A percentile compares a stretch with the other conserved stretches of the same genome.
Evolutionary conservation across 2,329 filamentous ascomycete genomes (phyloP).

Genomic region (Nannizziopsis barbatae): DNA sequence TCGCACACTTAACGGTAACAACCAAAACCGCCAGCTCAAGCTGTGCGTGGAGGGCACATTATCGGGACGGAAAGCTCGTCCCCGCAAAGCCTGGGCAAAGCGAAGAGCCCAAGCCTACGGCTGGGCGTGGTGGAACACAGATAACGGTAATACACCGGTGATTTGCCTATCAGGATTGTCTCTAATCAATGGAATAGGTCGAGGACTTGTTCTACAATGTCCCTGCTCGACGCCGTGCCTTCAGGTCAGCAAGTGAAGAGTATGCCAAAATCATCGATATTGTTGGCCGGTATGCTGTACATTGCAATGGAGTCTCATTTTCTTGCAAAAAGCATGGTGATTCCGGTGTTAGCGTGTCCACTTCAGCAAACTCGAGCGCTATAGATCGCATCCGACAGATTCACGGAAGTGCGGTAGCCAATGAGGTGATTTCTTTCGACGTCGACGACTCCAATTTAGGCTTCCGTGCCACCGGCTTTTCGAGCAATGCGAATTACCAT

Average conservation of each 20-base stretch:
- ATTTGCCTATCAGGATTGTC: background rate
- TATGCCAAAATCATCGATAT: constrained; percentile 97
- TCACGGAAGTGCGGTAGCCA: constrained; percentile 71
- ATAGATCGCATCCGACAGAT: constrained; percentile 83
- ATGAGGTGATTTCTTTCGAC: constrained; percentile 70
- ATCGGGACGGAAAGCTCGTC: constrained; percentile 68
- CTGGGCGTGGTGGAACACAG: constrained; percentile 80
- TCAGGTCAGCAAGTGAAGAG: constrained; percentile 83
- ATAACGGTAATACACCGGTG: constrained; percentile 55
- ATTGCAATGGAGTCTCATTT: constrained; percentile 83
- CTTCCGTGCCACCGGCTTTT: constrained; percentile 68
- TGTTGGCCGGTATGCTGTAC: constrained; percentile 83
- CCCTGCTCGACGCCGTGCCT: constrained; percentile 74
- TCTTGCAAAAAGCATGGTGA: constrained; percentile 96
- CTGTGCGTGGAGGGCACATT: constrained; percentile 83
- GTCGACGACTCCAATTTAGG: constrained; percentile 66
- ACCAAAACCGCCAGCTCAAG: constrained; percentile 82
- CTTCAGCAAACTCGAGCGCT: constrained; percentile 59
- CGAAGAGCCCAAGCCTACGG: constrained; percentile 73
- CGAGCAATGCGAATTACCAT: constrained; percentile 89
- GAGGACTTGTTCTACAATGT: constrained; percentile 98
- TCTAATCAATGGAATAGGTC: constrained; percentile 39
- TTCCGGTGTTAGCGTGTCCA: constrained; percentile 66
- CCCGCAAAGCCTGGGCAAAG: constrained; percentile 79
- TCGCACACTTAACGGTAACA: constrained; percentile 88